Percentiles rank a stretch among this genome's conserved stretches.
Evolutionary conservation across 1,284 basidiomycete genomes (phyloP).

Genomic region (Apiotrichum brassicae): DNA sequence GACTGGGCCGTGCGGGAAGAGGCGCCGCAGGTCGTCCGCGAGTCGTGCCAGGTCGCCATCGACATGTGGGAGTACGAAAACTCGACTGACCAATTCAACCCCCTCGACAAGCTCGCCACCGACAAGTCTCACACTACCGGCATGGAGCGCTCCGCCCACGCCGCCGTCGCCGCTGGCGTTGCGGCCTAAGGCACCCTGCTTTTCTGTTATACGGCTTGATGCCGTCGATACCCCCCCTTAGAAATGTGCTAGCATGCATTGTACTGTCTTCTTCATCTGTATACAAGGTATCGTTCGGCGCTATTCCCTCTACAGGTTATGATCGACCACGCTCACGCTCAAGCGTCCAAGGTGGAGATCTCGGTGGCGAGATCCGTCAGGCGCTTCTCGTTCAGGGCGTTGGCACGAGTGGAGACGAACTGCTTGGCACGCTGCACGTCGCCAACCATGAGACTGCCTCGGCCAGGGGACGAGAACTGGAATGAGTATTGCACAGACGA

Average conservation of each 20-base stretch:
- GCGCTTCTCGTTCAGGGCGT: conserved; percentile 41
- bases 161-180: conserved; percentile 32
- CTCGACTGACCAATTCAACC: conserved; percentile 76
- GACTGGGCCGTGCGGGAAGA: conserved; percentile 75
- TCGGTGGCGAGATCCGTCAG: conserved; percentile 43
- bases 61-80: conserved; percentile 98
- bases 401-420: conserved; percentile 26
- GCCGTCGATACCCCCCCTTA: not conserved
- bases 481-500: too few relatives aligned
- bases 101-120: conserved; percentile 54
- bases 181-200: too few relatives aligned
- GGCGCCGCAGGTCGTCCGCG: conserved; percentile 81
- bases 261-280: conserved; percentile 6
- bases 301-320: too few relatives aligned
- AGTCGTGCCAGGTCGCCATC: conserved; percentile 93
- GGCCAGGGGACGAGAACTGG: conserved; percentile 38
- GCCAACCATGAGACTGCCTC: conserved; percentile 37
- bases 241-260: conserved; percentile 14
- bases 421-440: conserved; percentile 34
- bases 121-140: conserved; percentile 35
- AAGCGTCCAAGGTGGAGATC: conserved; percentile 21
- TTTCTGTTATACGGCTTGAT: not conserved
- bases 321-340: not conserved
- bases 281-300: not conserved
- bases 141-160: conserved; percentile 43